phyloP scores from a whole-genome alignment of 1,139 yeast species.

The Blastobotrys ciferrii region DNA sequence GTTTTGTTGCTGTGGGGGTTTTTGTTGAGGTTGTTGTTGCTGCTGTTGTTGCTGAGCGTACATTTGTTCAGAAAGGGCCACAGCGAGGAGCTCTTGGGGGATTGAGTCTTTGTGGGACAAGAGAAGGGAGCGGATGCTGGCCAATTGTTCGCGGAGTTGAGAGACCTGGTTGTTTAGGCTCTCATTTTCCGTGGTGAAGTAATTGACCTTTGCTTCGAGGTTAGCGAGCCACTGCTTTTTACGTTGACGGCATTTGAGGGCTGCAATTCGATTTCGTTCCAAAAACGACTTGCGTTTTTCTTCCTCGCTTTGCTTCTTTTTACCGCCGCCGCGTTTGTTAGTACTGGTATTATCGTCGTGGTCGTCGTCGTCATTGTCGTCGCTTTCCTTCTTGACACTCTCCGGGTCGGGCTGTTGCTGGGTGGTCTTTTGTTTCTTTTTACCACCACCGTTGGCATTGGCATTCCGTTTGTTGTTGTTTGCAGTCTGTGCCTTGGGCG shows the following conservation, averaged over 20 bases:
- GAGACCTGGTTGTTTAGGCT: constrained; percentile 59
- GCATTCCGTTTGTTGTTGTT: neutral
- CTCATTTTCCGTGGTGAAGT: constrained; percentile 69
- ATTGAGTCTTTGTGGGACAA: constrained; percentile 18
- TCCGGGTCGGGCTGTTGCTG: no score
- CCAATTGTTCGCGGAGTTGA: constrained; percentile 58
- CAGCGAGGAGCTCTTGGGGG: constrained; percentile 14
- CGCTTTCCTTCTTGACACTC: constrained; percentile 15
- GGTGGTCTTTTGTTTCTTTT: neutral
- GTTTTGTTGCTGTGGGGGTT: neutral
- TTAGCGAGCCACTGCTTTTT: constrained; percentile 85
- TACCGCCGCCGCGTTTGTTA: constrained; percentile 22
- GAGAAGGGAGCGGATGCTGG: constrained; percentile 41
- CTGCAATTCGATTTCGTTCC: constrained; percentile 92
- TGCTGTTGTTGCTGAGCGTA: constrained; percentile 3
- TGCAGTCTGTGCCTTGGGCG: neutral
- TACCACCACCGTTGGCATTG: neutral
- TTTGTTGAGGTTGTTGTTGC: constrained; percentile 5
- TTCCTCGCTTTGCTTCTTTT: constrained; percentile 45
- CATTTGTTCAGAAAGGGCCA: constrained; percentile 7
- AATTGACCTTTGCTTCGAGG: constrained; percentile 74
- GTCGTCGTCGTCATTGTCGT: constrained; percentile 19
- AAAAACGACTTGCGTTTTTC: constrained; percentile 79
- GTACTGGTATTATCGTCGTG: constrained; percentile 2
- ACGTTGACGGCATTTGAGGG: constrained; percentile 90